Evolutionary conservation across 352 stramenopile species (phyloP), one percentile per base, ranked within the genome.

Genomic region (Globisporangium ultimum): DNA sequence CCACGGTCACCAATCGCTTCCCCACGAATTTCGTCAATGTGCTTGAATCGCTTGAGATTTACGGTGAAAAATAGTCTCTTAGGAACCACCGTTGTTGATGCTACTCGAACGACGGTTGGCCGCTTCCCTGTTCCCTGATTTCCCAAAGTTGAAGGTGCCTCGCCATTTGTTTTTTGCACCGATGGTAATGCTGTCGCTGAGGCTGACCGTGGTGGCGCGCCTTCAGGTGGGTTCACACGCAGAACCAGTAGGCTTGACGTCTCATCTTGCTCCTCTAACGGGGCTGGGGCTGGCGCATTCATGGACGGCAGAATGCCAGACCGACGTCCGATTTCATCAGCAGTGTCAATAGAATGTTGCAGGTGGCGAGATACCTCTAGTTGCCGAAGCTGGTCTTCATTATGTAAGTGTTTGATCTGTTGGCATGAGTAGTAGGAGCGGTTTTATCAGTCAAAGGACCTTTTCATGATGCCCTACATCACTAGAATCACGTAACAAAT

Each of bases 1-100:
- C 78, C 80, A 22, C 53, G 58, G 54, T 88, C 76, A 0, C 80
- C 80, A 18, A 92, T 88, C 17, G 53, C 48, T 32, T 90, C 78
- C 5, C 78, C 82, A n/a, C 61, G 60, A 48, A 88, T 74, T 41
- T 78, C 60, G 55, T 87, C 79, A 0, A 76, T 78, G 47, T 89
- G 80, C 47, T 88, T 88, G 59, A 87, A 92, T 24, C 82, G 74
- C 56, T 89, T 88, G 28, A 90, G 64, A 47, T 89, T 89, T 28
- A 84, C 66, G 7, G 79, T 87, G 64, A 89, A 88, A 55, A 86
- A 87, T 52, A 82, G 52, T 2, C 66, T 69, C 67, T 89, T 89
- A 12, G 63, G 22, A 15, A 40, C 20, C 13, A 47, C 38, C 13
- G 36, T 47, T 17, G 21, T 32, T 22, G 58, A 58, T 9, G 34